A percentile compares a stretch with the other conserved stretches of the same genome.
Conservation (phyloP, 495 filamentous ascomycete species). For the Penicillium diatomitis region DNA sequence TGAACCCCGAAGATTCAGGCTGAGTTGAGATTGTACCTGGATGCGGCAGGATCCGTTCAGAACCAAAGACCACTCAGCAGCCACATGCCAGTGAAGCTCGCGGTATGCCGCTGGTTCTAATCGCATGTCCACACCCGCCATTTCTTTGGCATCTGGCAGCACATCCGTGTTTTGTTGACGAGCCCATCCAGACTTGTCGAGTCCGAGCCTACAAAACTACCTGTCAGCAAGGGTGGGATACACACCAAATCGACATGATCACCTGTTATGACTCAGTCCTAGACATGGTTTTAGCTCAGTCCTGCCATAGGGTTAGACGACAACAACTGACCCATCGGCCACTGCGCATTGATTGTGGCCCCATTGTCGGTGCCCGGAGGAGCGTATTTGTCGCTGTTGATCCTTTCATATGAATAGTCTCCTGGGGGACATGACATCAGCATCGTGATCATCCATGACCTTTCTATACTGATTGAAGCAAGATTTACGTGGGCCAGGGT, state of each 20-base stretch:
- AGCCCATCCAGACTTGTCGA: constrained; percentile 54
- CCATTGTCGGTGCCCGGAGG: constrained; percentile 60
- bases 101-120: constrained; percentile 57
- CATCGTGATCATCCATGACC: not conserved
- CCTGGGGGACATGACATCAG: constrained; percentile 18
- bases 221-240: not conserved
- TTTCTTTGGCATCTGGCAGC: constrained; percentile 53
- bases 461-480: not conserved
- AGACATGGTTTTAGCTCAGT: not conserved
- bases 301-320: not conserved
- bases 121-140: constrained; percentile 76
- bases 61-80: constrained; percentile 56
- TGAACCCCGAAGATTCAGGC: not conserved
- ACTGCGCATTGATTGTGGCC: constrained; percentile 55
- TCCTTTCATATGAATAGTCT: constrained; percentile 49
- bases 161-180: constrained; percentile 56
- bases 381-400: constrained; percentile 57
- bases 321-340: constrained; percentile 49
- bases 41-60: constrained; percentile 56
- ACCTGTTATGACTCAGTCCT: constrained; percentile 52
- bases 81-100: constrained; percentile 67
- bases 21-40: constrained; percentile 15
- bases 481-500: constrained; percentile 50
- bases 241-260: not conserved
- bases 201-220: constrained; percentile 33